phyloP scores from a whole-genome alignment of 768 basidiomycete genomes.

The Lentinula edodes region DNA sequence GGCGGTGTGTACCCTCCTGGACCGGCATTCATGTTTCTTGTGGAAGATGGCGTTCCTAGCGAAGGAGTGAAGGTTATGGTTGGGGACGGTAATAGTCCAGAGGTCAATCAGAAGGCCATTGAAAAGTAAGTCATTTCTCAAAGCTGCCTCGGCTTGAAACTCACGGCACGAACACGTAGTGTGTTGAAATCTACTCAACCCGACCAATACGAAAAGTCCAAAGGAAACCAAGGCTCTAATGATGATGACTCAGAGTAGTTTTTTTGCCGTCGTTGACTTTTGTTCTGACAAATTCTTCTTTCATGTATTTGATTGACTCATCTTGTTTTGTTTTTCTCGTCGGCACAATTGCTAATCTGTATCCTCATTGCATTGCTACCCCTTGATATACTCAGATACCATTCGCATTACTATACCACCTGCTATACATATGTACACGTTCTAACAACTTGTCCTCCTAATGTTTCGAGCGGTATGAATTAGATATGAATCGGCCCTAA shows the following conservation, averaged over 20 bases:
- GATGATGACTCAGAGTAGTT: not conserved
- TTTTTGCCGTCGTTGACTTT: not conserved
- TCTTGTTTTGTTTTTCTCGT: not conserved
- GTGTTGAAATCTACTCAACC: constrained; percentile 2
- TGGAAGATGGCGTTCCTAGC: constrained; percentile 64
- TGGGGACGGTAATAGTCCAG: constrained; percentile 58
- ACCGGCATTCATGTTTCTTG: constrained; percentile 70
- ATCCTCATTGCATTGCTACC: not conserved
- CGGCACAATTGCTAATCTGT: not conserved
- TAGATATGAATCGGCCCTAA: too few relatives aligned
- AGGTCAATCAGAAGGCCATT: constrained; percentile 48
- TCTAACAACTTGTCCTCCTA: too few relatives aligned
- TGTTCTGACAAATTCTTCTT: not conserved
- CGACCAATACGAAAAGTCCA: constrained; percentile 6
- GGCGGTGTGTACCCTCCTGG: constrained; percentile 72
- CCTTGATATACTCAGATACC: not conserved
- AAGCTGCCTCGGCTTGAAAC: not conserved
- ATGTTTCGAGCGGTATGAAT: too few relatives aligned
- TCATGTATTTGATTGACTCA: not conserved
- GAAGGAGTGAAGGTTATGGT: constrained; percentile 59
- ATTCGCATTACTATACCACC: not conserved
- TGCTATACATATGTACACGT: too few relatives aligned
- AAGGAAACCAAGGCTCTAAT: not conserved
- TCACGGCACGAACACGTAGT: not conserved
- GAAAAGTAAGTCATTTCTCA: constrained; percentile 42